Evolutionary conservation across 495 filamentous ascomycete genomes (phyloP).

Genomic region (Aspergillus funiculosus): DNA sequence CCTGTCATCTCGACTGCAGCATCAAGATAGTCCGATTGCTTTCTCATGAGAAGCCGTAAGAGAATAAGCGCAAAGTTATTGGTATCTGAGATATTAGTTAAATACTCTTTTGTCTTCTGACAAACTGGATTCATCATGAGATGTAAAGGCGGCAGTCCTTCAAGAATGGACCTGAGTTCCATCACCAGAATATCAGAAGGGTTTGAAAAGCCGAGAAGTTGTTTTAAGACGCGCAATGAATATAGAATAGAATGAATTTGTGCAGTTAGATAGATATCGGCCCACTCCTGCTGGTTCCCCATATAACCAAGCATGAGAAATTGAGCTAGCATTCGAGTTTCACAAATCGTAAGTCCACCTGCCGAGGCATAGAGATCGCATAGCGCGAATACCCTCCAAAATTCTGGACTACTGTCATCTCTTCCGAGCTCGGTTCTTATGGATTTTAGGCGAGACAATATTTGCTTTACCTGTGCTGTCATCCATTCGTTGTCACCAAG

Average conservation of each 20-base stretch:
- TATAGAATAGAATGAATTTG: constrained; percentile 59
- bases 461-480: constrained; percentile 5
- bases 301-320: constrained; percentile 27
- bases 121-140: constrained; percentile 26
- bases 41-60: neutral
- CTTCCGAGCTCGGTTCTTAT: constrained; percentile 13
- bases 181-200: constrained; percentile 1
- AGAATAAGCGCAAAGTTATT: constrained; percentile 16
- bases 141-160: constrained; percentile 29
- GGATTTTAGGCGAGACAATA: constrained; percentile 20
- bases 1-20: no score
- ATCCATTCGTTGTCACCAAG: constrained; percentile 20
- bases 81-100: neutral
- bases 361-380: constrained; percentile 24
- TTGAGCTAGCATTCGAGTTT: constrained; percentile 14
- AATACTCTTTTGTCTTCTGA: constrained; percentile 19
- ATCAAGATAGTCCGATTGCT: neutral
- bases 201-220: constrained; percentile 39
- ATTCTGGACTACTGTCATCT: constrained; percentile 9
- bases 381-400: constrained; percentile 37
- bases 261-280: constrained; percentile 56
- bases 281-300: constrained; percentile 43
- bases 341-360: constrained; percentile 8
- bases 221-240: constrained; percentile 58
- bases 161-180: constrained; percentile 15